Evolutionary conservation across 2,329 filamentous ascomycete genomes (phyloP).

Genomic region (Colletotrichum sp.): DNA sequence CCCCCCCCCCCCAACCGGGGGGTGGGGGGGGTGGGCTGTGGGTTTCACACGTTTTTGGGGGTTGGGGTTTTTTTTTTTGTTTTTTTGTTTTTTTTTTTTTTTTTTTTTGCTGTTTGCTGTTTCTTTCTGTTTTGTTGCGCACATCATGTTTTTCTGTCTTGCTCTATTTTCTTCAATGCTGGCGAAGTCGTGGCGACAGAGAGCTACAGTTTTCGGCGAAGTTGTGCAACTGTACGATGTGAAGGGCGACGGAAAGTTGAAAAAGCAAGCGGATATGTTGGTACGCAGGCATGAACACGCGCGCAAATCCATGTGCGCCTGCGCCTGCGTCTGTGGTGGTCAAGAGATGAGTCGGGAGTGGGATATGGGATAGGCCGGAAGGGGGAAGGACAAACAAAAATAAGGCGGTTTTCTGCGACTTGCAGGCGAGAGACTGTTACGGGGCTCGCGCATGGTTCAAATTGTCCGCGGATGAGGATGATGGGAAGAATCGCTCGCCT

Average conservation of each 20-base stretch:
- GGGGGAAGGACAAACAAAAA: neutral
- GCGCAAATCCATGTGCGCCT: neutral
- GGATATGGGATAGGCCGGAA: neutral
- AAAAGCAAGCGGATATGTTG: constrained; percentile 14
- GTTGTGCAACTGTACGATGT: constrained; percentile 20
- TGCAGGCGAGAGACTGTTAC: constrained; percentile 3
- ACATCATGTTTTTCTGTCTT: neutral
- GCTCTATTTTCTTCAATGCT: neutral
- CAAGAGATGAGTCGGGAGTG: neutral
- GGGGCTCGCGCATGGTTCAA: constrained; percentile 13
- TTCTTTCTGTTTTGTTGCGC: neutral
- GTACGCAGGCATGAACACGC: neutral
- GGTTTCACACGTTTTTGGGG: too few species aligned
- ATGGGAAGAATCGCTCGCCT: constrained; percentile 1
- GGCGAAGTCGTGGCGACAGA: neutral
- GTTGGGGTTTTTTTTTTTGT: constrained; percentile 16
- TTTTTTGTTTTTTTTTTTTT: constrained; percentile 16
- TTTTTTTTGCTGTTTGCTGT: neutral
- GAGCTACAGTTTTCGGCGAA: constrained; percentile 6
- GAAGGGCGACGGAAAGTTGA: neutral
- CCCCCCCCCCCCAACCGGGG: too few species aligned
- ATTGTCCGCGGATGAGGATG: constrained; percentile 7
- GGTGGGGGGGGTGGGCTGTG: too few species aligned
- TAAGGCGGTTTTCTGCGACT: neutral
- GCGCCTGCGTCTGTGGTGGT: neutral